phyloP scores from a whole-genome alignment of 1,139 yeast genomes.

The Blastobotrys indianensis region DNA sequence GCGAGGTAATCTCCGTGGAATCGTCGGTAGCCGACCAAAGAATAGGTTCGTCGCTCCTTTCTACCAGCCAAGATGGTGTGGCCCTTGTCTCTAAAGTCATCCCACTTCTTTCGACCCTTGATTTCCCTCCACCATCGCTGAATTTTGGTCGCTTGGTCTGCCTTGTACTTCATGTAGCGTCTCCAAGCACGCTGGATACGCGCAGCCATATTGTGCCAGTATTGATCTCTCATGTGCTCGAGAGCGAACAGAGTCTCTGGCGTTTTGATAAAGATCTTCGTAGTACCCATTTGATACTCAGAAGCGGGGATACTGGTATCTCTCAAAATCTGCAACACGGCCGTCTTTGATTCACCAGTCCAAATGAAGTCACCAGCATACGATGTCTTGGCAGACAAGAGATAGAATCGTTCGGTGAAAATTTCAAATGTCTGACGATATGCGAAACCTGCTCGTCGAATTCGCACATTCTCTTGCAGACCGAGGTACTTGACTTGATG shows the following conservation, averaged over 20 bases:
- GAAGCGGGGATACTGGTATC: conserved; percentile 74
- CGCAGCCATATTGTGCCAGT: conserved; percentile 98
- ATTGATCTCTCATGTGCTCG: conserved; percentile 94
- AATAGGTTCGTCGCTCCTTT: conserved; percentile 86
- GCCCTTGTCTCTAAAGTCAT: conserved; percentile 81
- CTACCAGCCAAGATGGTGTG: conserved; percentile 60
- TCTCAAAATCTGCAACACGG: conserved; percentile 68
- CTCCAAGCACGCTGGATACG: conserved; percentile 97
- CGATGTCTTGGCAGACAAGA: conserved; percentile 82
- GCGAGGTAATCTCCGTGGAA: conserved; percentile 91
- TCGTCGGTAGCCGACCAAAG: conserved; percentile 84
- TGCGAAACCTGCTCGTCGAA: conserved; percentile 98
- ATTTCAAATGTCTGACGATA: conserved; percentile 95
- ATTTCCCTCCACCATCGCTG: conserved; percentile 83
- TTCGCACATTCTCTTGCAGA: conserved; percentile 92
- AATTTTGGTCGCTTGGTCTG: conserved; percentile 78
- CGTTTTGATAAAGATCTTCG: conserved; percentile 93
- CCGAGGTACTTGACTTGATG: conserved; percentile 97
- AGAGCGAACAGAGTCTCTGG: conserved; percentile 95
- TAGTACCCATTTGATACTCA: conserved; percentile 88
- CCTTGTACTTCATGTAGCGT: conserved; percentile 69
- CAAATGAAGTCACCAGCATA: conserved; percentile 98
- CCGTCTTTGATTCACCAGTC: conserved; percentile 81
- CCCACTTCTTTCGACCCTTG: conserved; percentile 70
- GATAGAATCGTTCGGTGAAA: conserved; percentile 92